Evolutionary conservation across 83 land plant genomes (phyloP), one percentile per base, ranked within the genome.

Genomic region (Picea mariana): DNA sequence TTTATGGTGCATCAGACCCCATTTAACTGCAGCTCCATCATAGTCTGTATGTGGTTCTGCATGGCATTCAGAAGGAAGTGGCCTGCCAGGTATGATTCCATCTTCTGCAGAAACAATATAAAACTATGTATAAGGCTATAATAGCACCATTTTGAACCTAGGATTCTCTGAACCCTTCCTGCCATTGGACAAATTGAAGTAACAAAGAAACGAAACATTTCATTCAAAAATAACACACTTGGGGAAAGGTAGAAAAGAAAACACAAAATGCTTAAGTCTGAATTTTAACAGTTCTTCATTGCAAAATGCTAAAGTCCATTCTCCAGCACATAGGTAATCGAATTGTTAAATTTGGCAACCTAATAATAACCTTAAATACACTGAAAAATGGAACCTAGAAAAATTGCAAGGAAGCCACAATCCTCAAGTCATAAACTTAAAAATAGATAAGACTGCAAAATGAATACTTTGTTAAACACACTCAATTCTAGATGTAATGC

Each of bases 1-100:
- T 84, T 90, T 92, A 64, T 90, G 99, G 82, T 93, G 93, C 21
- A 95, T 95, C 49, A 90, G 93, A 44, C 99, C 99, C 99, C 99
- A 97, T 75, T 91, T 88, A 11, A 97, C 98, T 71, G 99, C 99
- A 62, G 77, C 85, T 47, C 99, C 99, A 84, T 81, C 93, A 81
- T 95, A 97, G 77, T 97, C 99, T 18, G 93, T 92, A 81, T 97
- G 98, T 8, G 86, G 81, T 78, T 97, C 98, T 31, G 90, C 92
- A 84, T 89, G 87, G 67, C 99, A 97, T 80, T 93, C 93, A 11
- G 90, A 85, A 20, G 98, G 99, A 34, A 95, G 52, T 79, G 87
- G 87, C 67, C 91, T 86, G 67, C 99, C 99, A 73, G 99, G 92
- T 44, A 97, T 89, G 52, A 89, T 87, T 38, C 89, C 89, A 67